Conservation (phyloP, 257 asterid species). For the Solanum arcanum region DNA sequence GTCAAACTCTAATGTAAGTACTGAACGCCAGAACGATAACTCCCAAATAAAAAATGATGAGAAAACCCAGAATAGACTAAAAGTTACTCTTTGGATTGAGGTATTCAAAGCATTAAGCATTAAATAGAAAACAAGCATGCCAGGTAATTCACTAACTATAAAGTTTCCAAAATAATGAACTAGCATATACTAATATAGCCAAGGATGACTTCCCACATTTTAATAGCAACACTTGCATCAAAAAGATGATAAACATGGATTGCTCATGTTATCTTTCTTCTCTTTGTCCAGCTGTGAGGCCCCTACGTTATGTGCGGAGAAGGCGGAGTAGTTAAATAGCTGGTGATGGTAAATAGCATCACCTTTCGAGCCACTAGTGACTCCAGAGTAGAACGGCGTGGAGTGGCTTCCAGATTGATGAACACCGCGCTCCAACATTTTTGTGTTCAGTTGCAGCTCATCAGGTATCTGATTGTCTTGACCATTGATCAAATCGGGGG, state of each 20-base stretch:
- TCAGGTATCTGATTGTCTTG: background rate
- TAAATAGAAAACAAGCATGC: background rate
- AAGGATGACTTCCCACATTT: constrained; percentile 29
- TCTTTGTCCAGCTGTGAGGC: background rate
- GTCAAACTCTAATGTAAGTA: no score
- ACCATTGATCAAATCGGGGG: background rate
- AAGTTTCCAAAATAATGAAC: background rate
- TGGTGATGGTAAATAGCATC: background rate
- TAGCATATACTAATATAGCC: constrained; percentile 8
- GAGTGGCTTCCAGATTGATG: background rate
- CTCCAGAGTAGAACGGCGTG: background rate
- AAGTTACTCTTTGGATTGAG: background rate
- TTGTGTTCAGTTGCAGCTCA: background rate
- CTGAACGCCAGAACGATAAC: no score
- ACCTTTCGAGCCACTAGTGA: background rate
- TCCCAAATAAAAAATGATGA: no score
- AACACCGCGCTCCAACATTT: background rate
- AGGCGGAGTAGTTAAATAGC: background rate
- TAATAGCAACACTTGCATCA: constrained; percentile 3
- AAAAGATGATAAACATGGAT: background rate
- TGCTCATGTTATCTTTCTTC: background rate
- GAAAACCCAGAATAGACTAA: background rate
- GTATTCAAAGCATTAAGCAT: background rate
- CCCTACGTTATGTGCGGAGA: background rate
- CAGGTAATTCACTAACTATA: background rate